A percentile compares a stretch with the other conserved stretches of the same genome.
Conservation (phyloP, 441 rosid species). For the Pelargonium cotyledonis region DNA sequence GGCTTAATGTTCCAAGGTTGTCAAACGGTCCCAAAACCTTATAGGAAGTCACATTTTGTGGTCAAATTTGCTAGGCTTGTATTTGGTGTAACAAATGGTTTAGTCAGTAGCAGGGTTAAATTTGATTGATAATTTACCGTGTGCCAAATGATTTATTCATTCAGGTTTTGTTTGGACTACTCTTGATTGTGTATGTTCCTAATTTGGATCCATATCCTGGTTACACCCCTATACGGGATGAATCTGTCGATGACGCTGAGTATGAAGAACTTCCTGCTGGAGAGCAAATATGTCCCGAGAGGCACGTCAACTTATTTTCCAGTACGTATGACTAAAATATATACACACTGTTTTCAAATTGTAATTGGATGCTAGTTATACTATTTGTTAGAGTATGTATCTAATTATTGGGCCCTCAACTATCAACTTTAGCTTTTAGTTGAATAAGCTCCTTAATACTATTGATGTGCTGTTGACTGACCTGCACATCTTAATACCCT, state of each 20-base stretch:
- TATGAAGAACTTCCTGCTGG: constrained; percentile 89
- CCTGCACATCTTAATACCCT: not conserved
- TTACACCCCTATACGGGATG: constrained; percentile 50
- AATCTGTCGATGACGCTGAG: constrained; percentile 51
- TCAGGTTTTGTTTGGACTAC: constrained; percentile 80
- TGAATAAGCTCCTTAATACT: not conserved
- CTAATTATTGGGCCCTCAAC: not conserved
- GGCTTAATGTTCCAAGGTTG: not conserved
- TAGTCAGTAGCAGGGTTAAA: constrained; percentile 6
- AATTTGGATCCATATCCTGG: constrained; percentile 86
- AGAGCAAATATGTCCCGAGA: constrained; percentile 89
- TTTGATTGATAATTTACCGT: not conserved
- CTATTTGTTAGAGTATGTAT: not conserved
- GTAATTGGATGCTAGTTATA: not conserved
- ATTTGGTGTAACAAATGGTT: constrained; percentile 3
- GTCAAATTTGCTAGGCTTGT: constrained; percentile 1
- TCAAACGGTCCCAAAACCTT: not conserved
- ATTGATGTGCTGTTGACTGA: not conserved
- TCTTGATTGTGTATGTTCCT: constrained; percentile 69
- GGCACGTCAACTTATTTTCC: constrained; percentile 64
- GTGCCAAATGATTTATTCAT: constrained; percentile 11
- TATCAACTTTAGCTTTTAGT: not conserved
- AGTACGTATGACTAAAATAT: constrained; percentile 38
- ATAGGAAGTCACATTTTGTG: not conserved
- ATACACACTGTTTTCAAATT: not conserved